Base-by-base conservation (phyloP, 352 stramenopile genomes). In the Globisporangium paroecandrum region DNA sequence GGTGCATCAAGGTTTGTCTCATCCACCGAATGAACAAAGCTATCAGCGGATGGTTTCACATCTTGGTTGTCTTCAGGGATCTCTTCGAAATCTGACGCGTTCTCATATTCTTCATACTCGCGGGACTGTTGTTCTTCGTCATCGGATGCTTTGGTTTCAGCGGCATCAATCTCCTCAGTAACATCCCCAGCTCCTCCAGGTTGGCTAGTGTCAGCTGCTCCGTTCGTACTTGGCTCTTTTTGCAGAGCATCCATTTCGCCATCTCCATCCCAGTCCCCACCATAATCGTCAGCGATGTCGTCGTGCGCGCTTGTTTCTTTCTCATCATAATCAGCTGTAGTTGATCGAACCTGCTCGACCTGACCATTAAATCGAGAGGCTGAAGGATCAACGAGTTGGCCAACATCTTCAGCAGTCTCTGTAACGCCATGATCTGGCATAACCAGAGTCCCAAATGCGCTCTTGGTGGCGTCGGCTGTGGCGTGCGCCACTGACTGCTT, bases 71-170 rank as follows among this genome's bases (percentile, higher is more conserved):
- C 58, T 18, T 55, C 58, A 20, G 8, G 3, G 38, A 32, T 25
- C 20, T 47, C 46, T 22, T 64, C 58, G 15, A 49, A 51, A 32
- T 64, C 58, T 20, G 38, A 64, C 13, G 38, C 38, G 38, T 49
- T n/a, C 32, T 64, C 38, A 12, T 55, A 63, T 7, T 63, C 58
- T 27, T 63, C 58, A 15, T 54, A 64, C 18, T 64, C 58, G 13
- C 41, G 24, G 3, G 10, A 41, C 24, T 32, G 20, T 41, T 18
- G 27, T 6, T 54, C 38, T 24, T 47, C 36, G 22, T 27, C 57
- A 29, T 34, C 51, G 18, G 22, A 10, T 13, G 12, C 24, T 15
- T 58, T n/a, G 51, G 22, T 9, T 22, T 36, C 22, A 36, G 18
- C 51, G 15, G 51, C 24, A 10, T 22, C 24, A 34, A 58, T 58